Evolutionary conservation across 495 filamentous ascomycete genomes (phyloP).

Genomic region (Bombardia bombarda): DNA sequence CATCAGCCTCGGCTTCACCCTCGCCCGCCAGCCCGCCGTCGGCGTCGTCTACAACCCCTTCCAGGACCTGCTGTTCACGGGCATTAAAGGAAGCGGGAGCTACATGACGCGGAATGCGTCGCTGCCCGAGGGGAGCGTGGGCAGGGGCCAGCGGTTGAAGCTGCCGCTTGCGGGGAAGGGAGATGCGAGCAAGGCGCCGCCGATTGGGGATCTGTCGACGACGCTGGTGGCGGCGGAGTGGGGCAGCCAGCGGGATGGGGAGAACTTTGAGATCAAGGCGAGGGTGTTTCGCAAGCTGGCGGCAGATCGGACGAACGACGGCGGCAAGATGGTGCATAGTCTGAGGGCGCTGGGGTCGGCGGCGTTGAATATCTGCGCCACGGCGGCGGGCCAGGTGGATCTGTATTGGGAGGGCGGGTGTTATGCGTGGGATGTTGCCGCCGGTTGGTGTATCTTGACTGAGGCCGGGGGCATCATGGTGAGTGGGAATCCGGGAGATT

Average conservation of each 20-base stretch:
- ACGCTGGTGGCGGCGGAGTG: constrained; percentile 70
- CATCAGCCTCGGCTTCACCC: constrained; percentile 71
- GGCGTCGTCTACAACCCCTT: constrained; percentile 85
- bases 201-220: constrained; percentile 49
- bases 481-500: constrained; percentile 67
- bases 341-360: constrained; percentile 70
- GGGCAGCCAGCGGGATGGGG: constrained; percentile 64
- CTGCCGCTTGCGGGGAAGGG: constrained; percentile 51
- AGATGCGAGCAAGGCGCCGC: constrained; percentile 27
- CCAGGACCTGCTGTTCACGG: constrained; percentile 59
- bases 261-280: constrained; percentile 68
- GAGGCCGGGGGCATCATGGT: constrained; percentile 81
- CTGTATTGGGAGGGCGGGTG: constrained; percentile 90
- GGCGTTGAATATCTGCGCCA: constrained; percentile 75
- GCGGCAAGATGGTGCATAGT: constrained; percentile 79
- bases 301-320: constrained; percentile 46
- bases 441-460: constrained; percentile 78
- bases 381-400: constrained; percentile 73
- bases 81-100: constrained; percentile 59
- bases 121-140: constrained; percentile 15
- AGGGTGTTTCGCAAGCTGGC: constrained; percentile 62
- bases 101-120: constrained; percentile 42
- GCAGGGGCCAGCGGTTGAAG: constrained; percentile 13
- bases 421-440: constrained; percentile 93
- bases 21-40: constrained; percentile 55